Percentiles rank a stretch among this genome's conserved stretches.
Conservation (phyloP, 2,329 filamentous ascomycete species). For the Penicillium italicum region DNA sequence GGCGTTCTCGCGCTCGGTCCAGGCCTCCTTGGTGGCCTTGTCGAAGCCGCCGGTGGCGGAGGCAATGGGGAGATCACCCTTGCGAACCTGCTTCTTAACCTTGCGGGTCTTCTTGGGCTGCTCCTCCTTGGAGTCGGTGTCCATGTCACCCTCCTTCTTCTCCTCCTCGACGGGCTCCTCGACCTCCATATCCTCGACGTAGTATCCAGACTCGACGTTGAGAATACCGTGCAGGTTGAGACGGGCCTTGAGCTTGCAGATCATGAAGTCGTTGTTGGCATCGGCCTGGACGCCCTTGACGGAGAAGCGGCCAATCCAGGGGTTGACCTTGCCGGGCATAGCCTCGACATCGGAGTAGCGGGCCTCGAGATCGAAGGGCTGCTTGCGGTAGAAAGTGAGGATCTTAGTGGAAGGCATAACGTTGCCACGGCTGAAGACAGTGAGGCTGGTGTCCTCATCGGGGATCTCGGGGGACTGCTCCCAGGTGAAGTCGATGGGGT, state of each 20-base stretch:
- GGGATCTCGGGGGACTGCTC: slow-evolving; percentile 98
- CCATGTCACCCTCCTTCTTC: slow-evolving; percentile 69
- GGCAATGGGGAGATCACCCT: slow-evolving; percentile 87
- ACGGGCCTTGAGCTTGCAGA: slow-evolving; percentile 98
- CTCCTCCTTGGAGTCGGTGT: slow-evolving; percentile 68
- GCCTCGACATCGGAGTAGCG: slow-evolving; percentile 82
- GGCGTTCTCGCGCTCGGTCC: slow-evolving; percentile 74
- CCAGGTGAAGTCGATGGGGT: slow-evolving; percentile 98
- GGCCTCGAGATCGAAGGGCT: slow-evolving; percentile 93
- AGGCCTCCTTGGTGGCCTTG: slow-evolving; percentile 59
- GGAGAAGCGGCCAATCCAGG: slow-evolving; percentile 96
- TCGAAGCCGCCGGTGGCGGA: slow-evolving; percentile 80
- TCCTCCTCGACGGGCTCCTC: slow-evolving; percentile 84
- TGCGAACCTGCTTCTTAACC: slow-evolving; percentile 98
- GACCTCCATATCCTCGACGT: slow-evolving; percentile 94
- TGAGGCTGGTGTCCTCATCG: slow-evolving; percentile 95
- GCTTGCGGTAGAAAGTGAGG: slow-evolving; percentile 97
- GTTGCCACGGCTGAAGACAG: slow-evolving; percentile 96
- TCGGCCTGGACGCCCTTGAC: slow-evolving; percentile 97
- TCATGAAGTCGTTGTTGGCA: slow-evolving; percentile 95
- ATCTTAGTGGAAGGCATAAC: slow-evolving; percentile 98
- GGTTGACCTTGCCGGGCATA: slow-evolving; percentile 83
- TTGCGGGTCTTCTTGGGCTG: slow-evolving; percentile 83
- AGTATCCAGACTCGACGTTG: slow-evolving; percentile 96
- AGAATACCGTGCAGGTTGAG: slow-evolving; percentile 94